Conservation (phyloP, 352 stramenopile species). For the Phytophthora gonapodyides region DNA sequence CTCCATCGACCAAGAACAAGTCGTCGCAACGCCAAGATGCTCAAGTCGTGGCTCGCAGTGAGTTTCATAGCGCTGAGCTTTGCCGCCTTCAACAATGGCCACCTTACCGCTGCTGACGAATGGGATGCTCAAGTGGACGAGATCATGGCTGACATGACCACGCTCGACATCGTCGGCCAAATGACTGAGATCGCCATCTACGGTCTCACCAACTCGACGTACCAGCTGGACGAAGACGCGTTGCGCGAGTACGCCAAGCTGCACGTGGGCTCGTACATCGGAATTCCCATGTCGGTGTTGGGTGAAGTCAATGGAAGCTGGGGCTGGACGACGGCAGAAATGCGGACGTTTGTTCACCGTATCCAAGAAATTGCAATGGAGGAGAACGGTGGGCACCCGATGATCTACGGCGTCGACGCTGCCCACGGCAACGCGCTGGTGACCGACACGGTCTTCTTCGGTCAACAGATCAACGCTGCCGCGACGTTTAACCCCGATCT, state of each 20-base stretch:
- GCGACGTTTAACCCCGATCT: conserved; percentile 14
- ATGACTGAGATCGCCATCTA: conserved; percentile 28
- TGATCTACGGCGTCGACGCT: conserved; percentile 33
- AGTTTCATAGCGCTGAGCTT: background rate
- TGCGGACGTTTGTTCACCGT: conserved; percentile 5
- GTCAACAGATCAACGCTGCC: conserved; percentile 14
- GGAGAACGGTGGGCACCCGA: conserved; percentile 11
- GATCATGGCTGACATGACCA: conserved; percentile 25
- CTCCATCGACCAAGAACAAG: conserved; percentile 4
- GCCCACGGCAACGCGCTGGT: conserved; percentile 72
- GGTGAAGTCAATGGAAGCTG: conserved; percentile 14
- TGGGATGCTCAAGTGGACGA: conserved; percentile 18
- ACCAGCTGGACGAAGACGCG: conserved; percentile 26
- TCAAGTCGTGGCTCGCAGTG: conserved; percentile 13
- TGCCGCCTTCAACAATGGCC: conserved; percentile 1
- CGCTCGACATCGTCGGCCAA: conserved; percentile 20
- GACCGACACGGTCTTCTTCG: conserved; percentile 45
- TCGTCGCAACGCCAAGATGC: conserved; percentile 6
- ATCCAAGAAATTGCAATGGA: conserved; percentile 45
- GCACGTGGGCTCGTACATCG: conserved; percentile 80
- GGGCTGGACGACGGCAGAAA: conserved; percentile 18
- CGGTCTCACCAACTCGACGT: conserved; percentile 10
- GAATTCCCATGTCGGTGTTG: conserved; percentile 2
- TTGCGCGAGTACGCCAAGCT: conserved; percentile 61
- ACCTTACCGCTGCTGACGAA: conserved; percentile 15